phyloP scores from a whole-genome alignment of 495 filamentous ascomycete genomes.

The Xylona heveae region DNA sequence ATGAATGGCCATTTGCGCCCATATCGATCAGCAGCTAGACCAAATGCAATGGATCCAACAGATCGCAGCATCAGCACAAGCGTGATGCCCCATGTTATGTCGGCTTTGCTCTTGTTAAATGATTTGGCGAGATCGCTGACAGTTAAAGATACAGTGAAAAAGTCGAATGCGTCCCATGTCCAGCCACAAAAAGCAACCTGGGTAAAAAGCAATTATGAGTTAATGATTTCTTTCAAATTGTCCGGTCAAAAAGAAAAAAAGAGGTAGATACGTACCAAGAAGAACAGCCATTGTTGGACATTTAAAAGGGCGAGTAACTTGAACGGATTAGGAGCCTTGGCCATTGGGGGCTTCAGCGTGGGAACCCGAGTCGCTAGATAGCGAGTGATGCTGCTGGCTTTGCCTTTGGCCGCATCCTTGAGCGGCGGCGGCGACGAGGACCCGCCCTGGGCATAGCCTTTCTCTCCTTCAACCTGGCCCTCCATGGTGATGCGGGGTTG shows the following conservation, averaged over 20 bases:
- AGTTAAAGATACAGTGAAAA: conserved; percentile 74
- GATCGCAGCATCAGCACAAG: conserved; percentile 64
- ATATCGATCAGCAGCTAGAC: conserved; percentile 62
- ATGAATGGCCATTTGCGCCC: conserved; percentile 81
- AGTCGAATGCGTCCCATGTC: conserved; percentile 80
- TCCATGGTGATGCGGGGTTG: too few species aligned
- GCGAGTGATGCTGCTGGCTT: conserved; percentile 29
- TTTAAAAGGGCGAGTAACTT: conserved; percentile 45
- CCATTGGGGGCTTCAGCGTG: conserved; percentile 55
- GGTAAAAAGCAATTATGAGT: conserved; percentile 1
- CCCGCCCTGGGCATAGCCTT: too few species aligned
- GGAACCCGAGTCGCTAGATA: conserved; percentile 55
- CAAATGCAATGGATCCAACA: conserved; percentile 52
- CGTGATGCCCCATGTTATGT: conserved; percentile 86
- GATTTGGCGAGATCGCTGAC: conserved; percentile 40
- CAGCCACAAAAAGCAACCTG: conserved; percentile 45
- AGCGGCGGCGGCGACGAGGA: too few species aligned
- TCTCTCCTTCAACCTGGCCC: too few species aligned
- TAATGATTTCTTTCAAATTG: neutral
- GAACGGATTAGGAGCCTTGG: conserved; percentile 61
- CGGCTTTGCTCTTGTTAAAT: conserved; percentile 43
- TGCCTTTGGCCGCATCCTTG: too few species aligned
- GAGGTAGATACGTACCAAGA: conserved; percentile 27
- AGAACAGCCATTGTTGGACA: conserved; percentile 68
- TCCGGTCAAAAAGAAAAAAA: conserved; percentile 11